Conservation (phyloP, 805 yeast species). For the Jamesozyma piceae region DNA sequence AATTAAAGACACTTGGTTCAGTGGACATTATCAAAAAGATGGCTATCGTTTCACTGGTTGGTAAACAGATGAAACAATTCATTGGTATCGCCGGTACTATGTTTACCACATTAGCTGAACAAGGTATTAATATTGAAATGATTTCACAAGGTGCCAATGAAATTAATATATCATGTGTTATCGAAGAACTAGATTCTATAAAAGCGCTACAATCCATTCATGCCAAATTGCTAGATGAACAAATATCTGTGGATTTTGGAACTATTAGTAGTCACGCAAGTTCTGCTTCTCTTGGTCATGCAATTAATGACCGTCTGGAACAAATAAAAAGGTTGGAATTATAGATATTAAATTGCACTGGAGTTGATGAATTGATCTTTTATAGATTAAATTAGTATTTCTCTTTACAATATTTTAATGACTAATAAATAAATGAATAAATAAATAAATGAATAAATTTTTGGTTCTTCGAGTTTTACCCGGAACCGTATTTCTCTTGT, state of each 20-base stretch:
- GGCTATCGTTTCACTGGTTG: conserved; percentile 90
- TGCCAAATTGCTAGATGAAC: conserved; percentile 53
- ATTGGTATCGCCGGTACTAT: conserved; percentile 96
- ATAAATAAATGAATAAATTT: too few species aligned
- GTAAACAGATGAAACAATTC: conserved; percentile 92
- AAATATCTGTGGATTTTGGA: conserved; percentile 12
- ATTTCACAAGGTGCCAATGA: conserved; percentile 97
- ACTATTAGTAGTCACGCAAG: background rate
- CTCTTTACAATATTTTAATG: too few species aligned
- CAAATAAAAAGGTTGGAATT: conserved; percentile 34
- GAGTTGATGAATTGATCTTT: too few species aligned
- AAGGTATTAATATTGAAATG: conserved; percentile 91
- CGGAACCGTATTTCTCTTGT: too few species aligned
- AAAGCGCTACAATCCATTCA: conserved; percentile 85
- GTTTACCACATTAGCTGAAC: conserved; percentile 90
- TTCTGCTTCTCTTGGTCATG: conserved; percentile 23
- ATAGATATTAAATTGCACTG: conserved; percentile 5
- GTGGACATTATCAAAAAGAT: conserved; percentile 82
- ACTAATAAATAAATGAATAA: too few species aligned
- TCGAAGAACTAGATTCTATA: conserved; percentile 69
- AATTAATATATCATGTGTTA: conserved; percentile 92
- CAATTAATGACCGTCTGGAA: conserved; percentile 38
- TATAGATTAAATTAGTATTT: too few species aligned
- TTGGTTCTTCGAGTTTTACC: too few species aligned
- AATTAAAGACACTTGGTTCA: conserved; percentile 70